A percentile compares a stretch with the other conserved stretches of the same genome.
Evolutionary conservation across 805 yeast species (phyloP).

Genomic region (Hanseniaspora lachancei): DNA sequence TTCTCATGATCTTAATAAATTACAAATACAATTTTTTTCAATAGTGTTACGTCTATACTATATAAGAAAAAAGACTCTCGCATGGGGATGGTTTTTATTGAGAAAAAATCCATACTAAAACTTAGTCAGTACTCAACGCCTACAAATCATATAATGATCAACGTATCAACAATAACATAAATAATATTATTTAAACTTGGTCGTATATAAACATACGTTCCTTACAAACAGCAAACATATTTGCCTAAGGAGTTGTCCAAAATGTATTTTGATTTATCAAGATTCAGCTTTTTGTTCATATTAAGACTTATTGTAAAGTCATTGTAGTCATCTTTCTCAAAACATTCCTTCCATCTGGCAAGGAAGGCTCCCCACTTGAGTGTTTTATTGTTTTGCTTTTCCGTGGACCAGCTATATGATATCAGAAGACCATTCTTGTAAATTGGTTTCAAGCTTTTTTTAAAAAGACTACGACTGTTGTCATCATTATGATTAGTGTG

Average conservation of each 20-base stretch:
- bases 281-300: background rate
- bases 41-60: too few species aligned
- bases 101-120: too few species aligned
- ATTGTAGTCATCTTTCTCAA: background rate
- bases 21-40: too few species aligned
- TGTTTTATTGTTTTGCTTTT: background rate
- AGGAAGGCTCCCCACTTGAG: conserved; percentile 1
- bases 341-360: background rate
- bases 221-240: background rate
- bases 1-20: too few species aligned
- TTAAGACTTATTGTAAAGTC: background rate
- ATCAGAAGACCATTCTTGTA: background rate
- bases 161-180: background rate
- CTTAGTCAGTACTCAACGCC: too few species aligned
- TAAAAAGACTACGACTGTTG: background rate
- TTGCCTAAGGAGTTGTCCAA: background rate
- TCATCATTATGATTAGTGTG: background rate
- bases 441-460: background rate
- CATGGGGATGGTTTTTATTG: too few species aligned
- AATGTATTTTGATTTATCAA: background rate
- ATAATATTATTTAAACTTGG: background rate
- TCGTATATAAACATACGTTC: background rate
- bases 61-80: too few species aligned
- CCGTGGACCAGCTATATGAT: background rate
- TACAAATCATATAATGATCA: too few species aligned